A percentile compares a stretch with the other conserved stretches of the same genome.
These are phyloP conservation scores for Colletotrichum gloeosporioides DNA, from an alignment of 2,329 filamentous ascomycete species.

Conservation along the genomic window DNA sequence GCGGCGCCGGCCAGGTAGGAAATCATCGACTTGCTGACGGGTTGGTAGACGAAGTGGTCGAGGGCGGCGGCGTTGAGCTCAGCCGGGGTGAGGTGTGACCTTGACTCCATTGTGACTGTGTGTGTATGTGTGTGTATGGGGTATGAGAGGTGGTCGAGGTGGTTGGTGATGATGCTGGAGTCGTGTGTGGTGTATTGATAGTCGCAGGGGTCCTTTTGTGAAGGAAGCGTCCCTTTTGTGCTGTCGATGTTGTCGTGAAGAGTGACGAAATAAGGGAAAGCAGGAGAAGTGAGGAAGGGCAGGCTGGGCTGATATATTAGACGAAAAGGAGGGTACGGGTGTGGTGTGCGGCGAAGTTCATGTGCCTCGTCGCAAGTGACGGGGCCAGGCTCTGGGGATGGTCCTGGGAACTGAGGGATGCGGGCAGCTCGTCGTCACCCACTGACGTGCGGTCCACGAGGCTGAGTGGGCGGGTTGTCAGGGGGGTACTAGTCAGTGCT, in stretches of 20 bases:
- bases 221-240: slow-evolving; percentile 30
- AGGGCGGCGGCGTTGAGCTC: slow-evolving; percentile 77
- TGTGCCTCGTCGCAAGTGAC: slow-evolving; percentile 20
- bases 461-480: slow-evolving; percentile 36
- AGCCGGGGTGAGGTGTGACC: slow-evolving; percentile 49
- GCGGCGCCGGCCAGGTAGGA: slow-evolving; percentile 77
- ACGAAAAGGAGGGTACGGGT: slow-evolving; percentile 20
- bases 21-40: slow-evolving; percentile 80
- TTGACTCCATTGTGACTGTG: slow-evolving; percentile 51
- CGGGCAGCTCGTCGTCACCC: slow-evolving; percentile 35
- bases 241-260: slow-evolving; percentile 5
- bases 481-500: slow-evolving; percentile 11
- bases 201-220: slow-evolving; percentile 26
- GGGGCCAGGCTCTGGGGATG: slow-evolving; percentile 9
- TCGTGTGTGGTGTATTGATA: slow-evolving; percentile 18
- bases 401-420: slow-evolving; percentile 21
- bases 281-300: background rate
- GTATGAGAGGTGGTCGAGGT: slow-evolving; percentile 23
- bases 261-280: slow-evolving; percentile 9
- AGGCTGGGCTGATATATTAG: slow-evolving; percentile 24
- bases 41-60: slow-evolving; percentile 80
- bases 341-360: slow-evolving; percentile 35
- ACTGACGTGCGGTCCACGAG: slow-evolving; percentile 50
- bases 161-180: slow-evolving; percentile 21
- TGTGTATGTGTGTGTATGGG: slow-evolving; percentile 26